Base-by-base conservation (phyloP, 2,329 filamentous ascomycete genomes). In the Celoporthe dispersa region DNA sequence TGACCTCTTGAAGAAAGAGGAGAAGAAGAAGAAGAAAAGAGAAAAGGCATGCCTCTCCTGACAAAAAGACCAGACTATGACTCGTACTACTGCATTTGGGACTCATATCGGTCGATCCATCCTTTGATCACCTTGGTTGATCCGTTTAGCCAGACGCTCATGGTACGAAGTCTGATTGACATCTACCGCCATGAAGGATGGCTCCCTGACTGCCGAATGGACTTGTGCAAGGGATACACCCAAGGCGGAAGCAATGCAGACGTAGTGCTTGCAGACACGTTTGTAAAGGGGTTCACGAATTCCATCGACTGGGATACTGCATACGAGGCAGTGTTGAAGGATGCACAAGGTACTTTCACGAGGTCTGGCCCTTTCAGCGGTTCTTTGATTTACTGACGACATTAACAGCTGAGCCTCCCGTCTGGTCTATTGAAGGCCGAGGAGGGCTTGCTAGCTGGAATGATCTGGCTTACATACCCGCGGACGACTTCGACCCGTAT, bases 151-250 rank as follows among this genome's bases (percentile, higher is more conserved):
- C 87, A 92, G 70, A 85, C 88, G 0, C 79, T 85, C 66, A 91
- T 93, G 86, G 83, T 92, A 16, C 84, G 89, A n/a, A 91, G 87
- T 70, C 80, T 93, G 51, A 86, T 93, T 12, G 90, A 92, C 70
- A 92, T 87, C 0, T 94, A 93, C 74, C 84, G 84, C 39, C 85
- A 92, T 74, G 84, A 90, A 73, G 92, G 92, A 0, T 93, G 89
- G 81, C 80, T 94, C 6, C 92, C 92, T 0, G 92, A 94, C 76
- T 93, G 91, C 73, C 87, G 91, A 48, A 93, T 94, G 91, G 89
- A 86, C n/a, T 83, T 93, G 1, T 92, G 87, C 77, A 92, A 91
- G 76, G 92, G 70, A 90, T 87, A 4, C 92, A 92, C 74, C 81
- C 84, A 91, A 78, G 90, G 91, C 5, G 91, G 91, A 0, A 92